A percentile compares a stretch with the other conserved stretches of the same genome.
phyloP scores from a whole-genome alignment of 768 basidiomycete species.

The Tricholoma hemisulphureum region DNA sequence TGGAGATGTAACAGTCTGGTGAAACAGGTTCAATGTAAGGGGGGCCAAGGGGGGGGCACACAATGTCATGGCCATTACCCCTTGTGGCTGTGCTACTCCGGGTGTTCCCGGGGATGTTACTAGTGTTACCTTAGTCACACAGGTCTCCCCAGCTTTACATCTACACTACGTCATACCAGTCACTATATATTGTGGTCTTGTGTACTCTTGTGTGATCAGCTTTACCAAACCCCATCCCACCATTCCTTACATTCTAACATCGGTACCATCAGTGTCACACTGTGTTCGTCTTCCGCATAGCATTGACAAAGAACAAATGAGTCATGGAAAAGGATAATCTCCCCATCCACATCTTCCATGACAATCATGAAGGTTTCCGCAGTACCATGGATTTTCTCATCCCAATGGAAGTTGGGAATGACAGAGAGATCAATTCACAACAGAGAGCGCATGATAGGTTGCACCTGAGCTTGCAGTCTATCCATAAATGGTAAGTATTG shows the following conservation, averaged over 20 bases:
- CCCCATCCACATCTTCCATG: slow-evolving; percentile 97
- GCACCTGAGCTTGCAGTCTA: slow-evolving; percentile 91
- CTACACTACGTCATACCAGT: too few species aligned
- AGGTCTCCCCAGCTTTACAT: too few species aligned
- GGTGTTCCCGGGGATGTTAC: too few species aligned
- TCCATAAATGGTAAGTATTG: neutral
- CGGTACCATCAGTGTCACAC: slow-evolving; percentile 89
- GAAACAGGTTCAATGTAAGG: slow-evolving; percentile 96
- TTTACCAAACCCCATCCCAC: too few species aligned
- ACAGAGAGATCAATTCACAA: slow-evolving; percentile 92
- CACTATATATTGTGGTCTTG: too few species aligned
- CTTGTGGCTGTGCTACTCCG: too few species aligned
- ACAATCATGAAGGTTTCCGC: slow-evolving; percentile 91
- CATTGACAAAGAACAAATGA: slow-evolving; percentile 87
- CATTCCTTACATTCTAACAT: too few species aligned
- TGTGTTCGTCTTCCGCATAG: slow-evolving; percentile 93
- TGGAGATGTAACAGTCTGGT: slow-evolving; percentile 95
- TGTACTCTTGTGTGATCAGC: too few species aligned
- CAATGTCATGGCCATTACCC: too few species aligned
- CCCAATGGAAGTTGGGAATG: slow-evolving; percentile 98
- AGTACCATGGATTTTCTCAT: slow-evolving; percentile 85
- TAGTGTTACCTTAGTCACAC: too few species aligned
- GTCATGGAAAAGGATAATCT: slow-evolving; percentile 94
- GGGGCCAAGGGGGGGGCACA: too few species aligned
- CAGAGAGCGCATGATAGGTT: slow-evolving; percentile 92